Evolutionary conservation across 2,329 filamentous ascomycete species (phyloP), one percentile per base, ranked within the genome.

Genomic region (Cladosporium halotolerans): DNA sequence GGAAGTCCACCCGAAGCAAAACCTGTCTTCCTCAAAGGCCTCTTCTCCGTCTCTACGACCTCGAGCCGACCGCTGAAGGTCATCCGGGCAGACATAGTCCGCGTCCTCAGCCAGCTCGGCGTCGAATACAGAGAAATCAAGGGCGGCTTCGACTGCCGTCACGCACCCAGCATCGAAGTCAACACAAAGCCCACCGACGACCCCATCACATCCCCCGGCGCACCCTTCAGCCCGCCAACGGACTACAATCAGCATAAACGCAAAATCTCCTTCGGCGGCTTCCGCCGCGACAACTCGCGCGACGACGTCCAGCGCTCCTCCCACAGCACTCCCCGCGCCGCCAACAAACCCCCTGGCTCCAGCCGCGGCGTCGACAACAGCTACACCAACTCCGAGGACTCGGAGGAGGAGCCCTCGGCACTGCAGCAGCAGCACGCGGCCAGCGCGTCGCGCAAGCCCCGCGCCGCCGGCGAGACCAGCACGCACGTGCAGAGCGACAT

Each of bases 21-120:
- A 69, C 93, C 93, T 0, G 93, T 97, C 3, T 97, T 87, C 69
- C 80, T 99, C 54, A 99, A 97, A 71, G 93, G 93, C 4, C 78
- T 99, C 14, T 97, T 99, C 73, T 97, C 92, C 64, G 93, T 97
- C 51, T 95, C 89, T 3, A 99, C 93, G 0, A 99, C 93, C 6
- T 96, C 90, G 54, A 93, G 85, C 66, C 95, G 95, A 67, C 89
- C 92, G 1, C 81, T 97, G 9, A 77, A 84, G 1, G 83, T 89
- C 55, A 99, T 99, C 58, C 84, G 92, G 38, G 77, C 83, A 6
- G 93, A 99, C 66, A 88, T 99, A 62, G 95, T 95, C 66, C 81
- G 92, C 46, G 93, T 97, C 2, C 73, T 99, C 49, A 86, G 84
- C 60, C 85, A 92, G 67, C 81, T 97, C 13, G 88, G 88, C 13